Conservation (phyloP, 192 early-diverging fungal species). For the Pecoramyces ruminantium region DNA sequence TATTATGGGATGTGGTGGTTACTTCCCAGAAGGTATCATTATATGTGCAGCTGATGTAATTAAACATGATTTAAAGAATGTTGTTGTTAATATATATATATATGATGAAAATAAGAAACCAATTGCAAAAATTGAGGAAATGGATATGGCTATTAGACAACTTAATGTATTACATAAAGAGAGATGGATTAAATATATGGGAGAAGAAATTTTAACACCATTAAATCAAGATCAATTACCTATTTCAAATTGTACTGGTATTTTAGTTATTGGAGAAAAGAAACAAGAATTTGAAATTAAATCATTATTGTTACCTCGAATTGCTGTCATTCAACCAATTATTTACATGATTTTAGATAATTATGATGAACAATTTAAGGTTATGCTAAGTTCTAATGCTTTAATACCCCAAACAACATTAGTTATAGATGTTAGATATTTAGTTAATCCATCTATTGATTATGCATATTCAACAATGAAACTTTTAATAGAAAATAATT, state of each 20-base stretch:
- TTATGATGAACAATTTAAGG: neutral
- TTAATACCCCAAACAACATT: neutral
- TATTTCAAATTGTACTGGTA: neutral
- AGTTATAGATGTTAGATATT: neutral
- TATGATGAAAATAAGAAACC: neutral
- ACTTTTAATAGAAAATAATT: neutral
- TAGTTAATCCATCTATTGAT: neutral
- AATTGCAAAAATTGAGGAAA: neutral
- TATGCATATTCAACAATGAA: neutral
- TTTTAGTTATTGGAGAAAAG: neutral
- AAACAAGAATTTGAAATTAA: neutral
- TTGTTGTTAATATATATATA: neutral
- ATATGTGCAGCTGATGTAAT: neutral
- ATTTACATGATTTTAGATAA: neutral
- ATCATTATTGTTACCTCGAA: neutral
- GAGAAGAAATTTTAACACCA: neutral
- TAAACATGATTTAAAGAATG: neutral
- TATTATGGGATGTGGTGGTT: neutral
- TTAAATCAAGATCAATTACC: neutral
- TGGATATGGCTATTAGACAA: neutral
- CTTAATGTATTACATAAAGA: neutral
- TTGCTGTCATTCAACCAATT: neutral
- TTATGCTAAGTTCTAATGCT: neutral
- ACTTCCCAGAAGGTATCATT: neutral
- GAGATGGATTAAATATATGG: neutral